Percentiles rank a stretch among this genome's conserved stretches.
Conservation (phyloP, 768 basidiomycete genomes). For the Agrocybe pediades region DNA sequence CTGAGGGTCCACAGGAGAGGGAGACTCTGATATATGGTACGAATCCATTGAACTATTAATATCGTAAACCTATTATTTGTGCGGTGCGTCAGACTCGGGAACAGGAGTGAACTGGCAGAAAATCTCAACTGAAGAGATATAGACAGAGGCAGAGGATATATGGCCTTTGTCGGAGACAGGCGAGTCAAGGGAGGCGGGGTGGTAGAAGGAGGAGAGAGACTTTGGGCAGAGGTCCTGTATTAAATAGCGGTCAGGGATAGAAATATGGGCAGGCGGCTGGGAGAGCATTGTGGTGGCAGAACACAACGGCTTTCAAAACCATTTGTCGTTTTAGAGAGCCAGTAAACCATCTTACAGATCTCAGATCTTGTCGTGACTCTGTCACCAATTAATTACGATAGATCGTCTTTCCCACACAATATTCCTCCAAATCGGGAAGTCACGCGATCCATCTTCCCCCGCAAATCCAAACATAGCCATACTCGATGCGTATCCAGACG, state of each 20-base stretch:
- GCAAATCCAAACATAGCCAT: constrained; percentile 19
- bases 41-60: constrained; percentile 31
- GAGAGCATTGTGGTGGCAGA: constrained; percentile 25
- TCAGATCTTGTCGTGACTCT: constrained; percentile 24
- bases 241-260: constrained; percentile 18
- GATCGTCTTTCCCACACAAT: constrained; percentile 16
- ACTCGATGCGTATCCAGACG: too few relatives aligned
- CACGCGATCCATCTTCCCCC: constrained; percentile 14
- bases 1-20: constrained; percentile 45
- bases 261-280: constrained; percentile 23
- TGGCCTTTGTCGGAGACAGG: constrained; percentile 37
- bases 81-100: constrained; percentile 16
- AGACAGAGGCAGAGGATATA: neutral
- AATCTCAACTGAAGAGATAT: constrained; percentile 29
- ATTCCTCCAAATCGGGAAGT: constrained; percentile 14
- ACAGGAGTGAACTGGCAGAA: constrained; percentile 24
- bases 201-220: constrained; percentile 25
- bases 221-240: constrained; percentile 15
- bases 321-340: constrained; percentile 9
- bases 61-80: constrained; percentile 21
- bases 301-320: neutral
- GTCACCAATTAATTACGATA: constrained; percentile 24
- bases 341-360: constrained; percentile 22
- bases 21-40: constrained; percentile 39
- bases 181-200: constrained; percentile 28